phyloP scores from a whole-genome alignment of 2,329 filamentous ascomycete genomes.

The Sporothrix inflata region DNA sequence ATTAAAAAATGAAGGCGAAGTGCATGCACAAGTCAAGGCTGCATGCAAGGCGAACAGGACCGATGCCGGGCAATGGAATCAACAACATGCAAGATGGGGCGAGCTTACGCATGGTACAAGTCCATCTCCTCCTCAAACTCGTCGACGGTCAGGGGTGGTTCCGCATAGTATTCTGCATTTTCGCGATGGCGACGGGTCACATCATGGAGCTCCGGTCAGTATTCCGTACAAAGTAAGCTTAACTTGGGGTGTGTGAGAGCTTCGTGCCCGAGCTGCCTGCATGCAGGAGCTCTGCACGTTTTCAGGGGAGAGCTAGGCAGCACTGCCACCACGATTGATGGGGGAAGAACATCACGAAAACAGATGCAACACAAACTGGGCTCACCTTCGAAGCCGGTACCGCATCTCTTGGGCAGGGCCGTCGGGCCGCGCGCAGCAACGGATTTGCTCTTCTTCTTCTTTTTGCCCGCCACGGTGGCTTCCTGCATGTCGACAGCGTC shows the following conservation, averaged over 20 bases:
- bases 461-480: constrained; percentile 29
- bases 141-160: constrained; percentile 73
- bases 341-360: not conserved
- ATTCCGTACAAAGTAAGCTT: not conserved
- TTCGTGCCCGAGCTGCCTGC: not conserved
- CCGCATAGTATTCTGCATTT: constrained; percentile 69
- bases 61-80: not conserved
- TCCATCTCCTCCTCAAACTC: constrained; percentile 67
- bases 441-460: constrained; percentile 49
- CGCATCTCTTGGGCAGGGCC: constrained; percentile 48
- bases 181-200: not conserved
- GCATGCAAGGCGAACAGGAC: constrained; percentile 7
- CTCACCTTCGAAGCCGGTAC: constrained; percentile 70
- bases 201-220: not conserved
- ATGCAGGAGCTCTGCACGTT: not conserved
- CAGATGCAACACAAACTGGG: no score
- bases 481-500: constrained; percentile 21
- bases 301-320: not conserved
- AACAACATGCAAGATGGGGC: not conserved
- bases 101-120: constrained; percentile 67
- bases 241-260: not conserved
- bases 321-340: not conserved
- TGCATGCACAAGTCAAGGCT: not conserved
- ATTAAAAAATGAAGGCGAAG: not conserved
- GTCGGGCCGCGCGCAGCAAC: constrained; percentile 46